Evolutionary conservation across 139 green algal genomes (phyloP).

Genomic region (Chlamydomonas urium): DNA sequence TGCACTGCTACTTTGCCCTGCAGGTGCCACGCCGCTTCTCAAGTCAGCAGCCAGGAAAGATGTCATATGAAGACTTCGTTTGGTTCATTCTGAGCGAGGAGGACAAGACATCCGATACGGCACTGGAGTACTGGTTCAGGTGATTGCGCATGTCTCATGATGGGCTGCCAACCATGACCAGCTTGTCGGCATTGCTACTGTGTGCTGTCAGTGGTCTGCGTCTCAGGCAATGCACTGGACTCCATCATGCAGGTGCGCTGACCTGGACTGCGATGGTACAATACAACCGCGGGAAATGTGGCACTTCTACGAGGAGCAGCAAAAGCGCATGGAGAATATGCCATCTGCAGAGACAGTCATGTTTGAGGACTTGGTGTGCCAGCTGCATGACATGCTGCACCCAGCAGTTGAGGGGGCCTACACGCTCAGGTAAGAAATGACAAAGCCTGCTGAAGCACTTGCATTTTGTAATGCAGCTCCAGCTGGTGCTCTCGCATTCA

Average conservation of each 20-base stretch:
- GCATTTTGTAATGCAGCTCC: background rate
- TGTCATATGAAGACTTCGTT: conserved; percentile 99
- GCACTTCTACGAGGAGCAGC: conserved; percentile 93
- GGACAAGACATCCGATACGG: conserved; percentile 91
- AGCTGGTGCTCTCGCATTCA: background rate
- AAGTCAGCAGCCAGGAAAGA: conserved; percentile 62
- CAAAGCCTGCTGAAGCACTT: background rate
- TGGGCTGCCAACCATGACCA: no score
- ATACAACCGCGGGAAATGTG: conserved; percentile 83
- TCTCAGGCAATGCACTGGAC: no score
- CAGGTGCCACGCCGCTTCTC: conserved; percentile 70
- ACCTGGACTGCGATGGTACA: conserved; percentile 58
- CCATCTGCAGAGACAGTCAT: conserved; percentile 48
- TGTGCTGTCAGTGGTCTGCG: background rate
- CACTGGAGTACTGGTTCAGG: conserved; percentile 95
- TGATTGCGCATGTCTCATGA: no score
- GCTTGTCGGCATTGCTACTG: background rate
- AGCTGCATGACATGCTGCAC: conserved; percentile 96
- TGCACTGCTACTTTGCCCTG: no score
- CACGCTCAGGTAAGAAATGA: conserved; percentile 32
- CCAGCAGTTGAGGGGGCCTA: conserved; percentile 45
- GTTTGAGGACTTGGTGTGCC: conserved; percentile 83
- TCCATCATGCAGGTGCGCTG: conserved; percentile 65
- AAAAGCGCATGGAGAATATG: conserved; percentile 94
- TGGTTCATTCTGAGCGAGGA: conserved; percentile 99